Percentiles rank a stretch among this genome's conserved stretches.
phyloP scores from a whole-genome alignment of 2,329 filamentous ascomycete genomes.

The Paraconiothyrium brasiliense region DNA sequence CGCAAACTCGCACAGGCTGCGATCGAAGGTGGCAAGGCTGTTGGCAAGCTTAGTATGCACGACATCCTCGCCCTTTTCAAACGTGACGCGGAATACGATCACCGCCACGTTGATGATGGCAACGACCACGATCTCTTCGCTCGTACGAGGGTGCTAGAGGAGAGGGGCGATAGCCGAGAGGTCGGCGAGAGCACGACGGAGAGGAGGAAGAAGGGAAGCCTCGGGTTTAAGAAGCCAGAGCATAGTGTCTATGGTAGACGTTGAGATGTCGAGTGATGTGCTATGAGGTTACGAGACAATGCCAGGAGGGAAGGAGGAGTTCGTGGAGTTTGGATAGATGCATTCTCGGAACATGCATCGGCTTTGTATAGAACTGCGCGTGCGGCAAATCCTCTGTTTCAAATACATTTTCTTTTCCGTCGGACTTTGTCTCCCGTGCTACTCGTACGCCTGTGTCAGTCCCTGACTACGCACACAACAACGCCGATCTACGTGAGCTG shows the following conservation, averaged over 20 bases:
- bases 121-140: slow-evolving; percentile 47
- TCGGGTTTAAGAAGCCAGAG: slow-evolving; percentile 44
- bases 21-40: slow-evolving; percentile 82
- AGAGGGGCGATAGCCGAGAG: slow-evolving; percentile 8
- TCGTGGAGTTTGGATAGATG: background rate
- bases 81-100: slow-evolving; percentile 67
- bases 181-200: slow-evolving; percentile 27
- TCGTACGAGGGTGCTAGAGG: slow-evolving; percentile 41
- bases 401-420: no score
- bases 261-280: slow-evolving; percentile 23
- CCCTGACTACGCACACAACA: background rate
- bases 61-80: slow-evolving; percentile 93
- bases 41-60: slow-evolving; percentile 86
- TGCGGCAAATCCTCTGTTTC: background rate
- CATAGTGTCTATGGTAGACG: slow-evolving; percentile 55
- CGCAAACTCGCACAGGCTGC: slow-evolving; percentile 89
- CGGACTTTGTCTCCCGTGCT: background rate
- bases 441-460: background rate
- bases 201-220: slow-evolving; percentile 42
- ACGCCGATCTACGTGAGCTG: background rate
- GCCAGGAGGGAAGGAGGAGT: background rate
- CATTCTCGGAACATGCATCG: background rate
- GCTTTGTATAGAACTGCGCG: background rate
- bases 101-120: slow-evolving; percentile 53
- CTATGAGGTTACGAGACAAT: slow-evolving; percentile 2